A percentile compares a stretch with the other conserved stretches of the same genome.
Evolutionary conservation across 1,139 yeast genomes (phyloP).

Genomic region (Eremothecium sinecaudum): DNA sequence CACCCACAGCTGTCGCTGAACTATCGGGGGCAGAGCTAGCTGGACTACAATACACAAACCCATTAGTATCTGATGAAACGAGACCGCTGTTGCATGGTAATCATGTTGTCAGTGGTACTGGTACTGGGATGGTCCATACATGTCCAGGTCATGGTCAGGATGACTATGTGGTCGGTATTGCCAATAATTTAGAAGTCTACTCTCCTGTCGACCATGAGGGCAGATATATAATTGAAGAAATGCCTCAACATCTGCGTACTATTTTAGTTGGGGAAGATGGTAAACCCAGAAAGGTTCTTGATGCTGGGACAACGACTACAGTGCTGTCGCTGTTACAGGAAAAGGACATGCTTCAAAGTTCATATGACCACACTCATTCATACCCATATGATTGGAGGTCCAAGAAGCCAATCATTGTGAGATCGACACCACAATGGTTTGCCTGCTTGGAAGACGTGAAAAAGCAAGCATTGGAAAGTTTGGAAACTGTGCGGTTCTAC

Average conservation of each 20-base stretch:
- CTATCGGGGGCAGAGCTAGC: conserved; percentile 42
- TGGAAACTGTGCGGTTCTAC: conserved; percentile 53
- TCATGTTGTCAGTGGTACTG: conserved; percentile 73
- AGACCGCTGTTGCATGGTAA: conserved; percentile 67
- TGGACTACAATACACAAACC: conserved; percentile 45
- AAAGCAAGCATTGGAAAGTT: conserved; percentile 47
- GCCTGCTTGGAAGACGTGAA: conserved; percentile 76
- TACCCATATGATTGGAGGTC: conserved; percentile 98
- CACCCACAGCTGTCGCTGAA: conserved; percentile 16
- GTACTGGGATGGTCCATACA: conserved; percentile 93
- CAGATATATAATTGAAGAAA: conserved; percentile 34
- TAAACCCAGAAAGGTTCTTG: conserved; percentile 52
- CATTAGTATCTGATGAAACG: conserved; percentile 36
- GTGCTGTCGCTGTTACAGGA: conserved; percentile 40
- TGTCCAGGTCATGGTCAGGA: conserved; percentile 99
- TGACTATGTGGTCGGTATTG: conserved; percentile 66
- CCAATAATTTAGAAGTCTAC: conserved; percentile 46
- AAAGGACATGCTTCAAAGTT: conserved; percentile 40
- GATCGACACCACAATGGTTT: conserved; percentile 97
- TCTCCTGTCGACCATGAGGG: conserved; percentile 81
- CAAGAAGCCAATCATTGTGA: conserved; percentile 84
- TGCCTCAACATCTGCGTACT: conserved; percentile 15
- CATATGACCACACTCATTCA: conserved; percentile 58
- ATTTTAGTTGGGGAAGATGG: conserved; percentile 36
- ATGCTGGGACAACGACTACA: conserved; percentile 41